Percentiles rank a stretch among this genome's conserved stretches.
Conservation (phyloP, 2,329 filamentous ascomycete genomes). For the Coniochaeta sp. region DNA sequence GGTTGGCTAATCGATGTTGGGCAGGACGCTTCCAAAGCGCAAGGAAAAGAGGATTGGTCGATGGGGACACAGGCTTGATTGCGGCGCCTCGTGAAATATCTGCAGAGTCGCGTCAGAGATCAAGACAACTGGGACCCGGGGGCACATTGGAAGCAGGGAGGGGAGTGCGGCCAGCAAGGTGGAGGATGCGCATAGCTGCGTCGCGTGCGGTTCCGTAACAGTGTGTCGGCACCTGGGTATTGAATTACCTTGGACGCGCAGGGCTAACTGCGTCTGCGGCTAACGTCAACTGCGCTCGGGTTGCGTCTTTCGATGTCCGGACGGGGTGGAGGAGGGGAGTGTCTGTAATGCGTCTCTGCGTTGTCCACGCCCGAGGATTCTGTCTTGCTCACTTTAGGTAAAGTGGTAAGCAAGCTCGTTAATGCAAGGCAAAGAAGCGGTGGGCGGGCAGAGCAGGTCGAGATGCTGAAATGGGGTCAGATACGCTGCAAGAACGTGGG, state of each 20-base stretch:
- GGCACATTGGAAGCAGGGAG: slow-evolving; percentile 6
- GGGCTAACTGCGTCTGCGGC: neutral
- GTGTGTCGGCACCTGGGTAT: neutral
- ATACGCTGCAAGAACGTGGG: slow-evolving; percentile 24
- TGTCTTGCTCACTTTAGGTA: neutral
- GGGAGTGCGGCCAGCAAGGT: slow-evolving; percentile 4
- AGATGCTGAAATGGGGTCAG: slow-evolving; percentile 9
- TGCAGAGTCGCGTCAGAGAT: slow-evolving; percentile 31
- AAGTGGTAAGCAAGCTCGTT: slow-evolving; percentile 3
- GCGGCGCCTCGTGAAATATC: slow-evolving; percentile 19
- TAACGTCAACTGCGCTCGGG: neutral
- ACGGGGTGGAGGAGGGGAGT: slow-evolving; percentile 1
- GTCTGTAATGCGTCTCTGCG: slow-evolving; percentile 2
- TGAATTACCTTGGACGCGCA: neutral
- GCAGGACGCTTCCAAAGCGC: slow-evolving; percentile 10
- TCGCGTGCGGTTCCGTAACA: neutral
- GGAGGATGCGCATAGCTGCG: neutral
- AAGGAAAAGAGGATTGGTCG: slow-evolving; percentile 17
- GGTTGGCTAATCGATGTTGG: slow-evolving; percentile 19
- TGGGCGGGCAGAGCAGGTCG: slow-evolving; percentile 7
- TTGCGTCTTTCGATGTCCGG: neutral
- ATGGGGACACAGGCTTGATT: slow-evolving; percentile 14
- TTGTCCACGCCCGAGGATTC: neutral
- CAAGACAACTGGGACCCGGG: slow-evolving; percentile 3
- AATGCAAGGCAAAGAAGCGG: neutral